A percentile compares a stretch with the other conserved stretches of the same genome.
phyloP scores from a whole-genome alignment of 139 green algal genomes.

The Ulvella scutata region DNA sequence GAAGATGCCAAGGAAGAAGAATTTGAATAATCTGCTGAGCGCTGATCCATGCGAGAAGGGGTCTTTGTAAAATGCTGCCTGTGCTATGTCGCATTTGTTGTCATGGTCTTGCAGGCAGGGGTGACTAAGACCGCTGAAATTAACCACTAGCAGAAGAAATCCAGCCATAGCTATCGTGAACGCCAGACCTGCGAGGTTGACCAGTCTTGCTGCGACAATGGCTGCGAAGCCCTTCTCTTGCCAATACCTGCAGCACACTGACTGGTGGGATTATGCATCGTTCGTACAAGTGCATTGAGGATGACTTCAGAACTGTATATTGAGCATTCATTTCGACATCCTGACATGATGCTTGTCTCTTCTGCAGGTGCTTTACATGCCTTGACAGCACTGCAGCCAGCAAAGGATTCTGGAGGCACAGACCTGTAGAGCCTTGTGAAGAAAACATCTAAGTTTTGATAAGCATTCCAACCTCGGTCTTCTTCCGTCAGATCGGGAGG shows the following conservation, averaged over 20 bases:
- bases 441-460: constrained; percentile 72
- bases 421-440: constrained; percentile 63
- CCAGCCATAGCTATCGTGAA: constrained; percentile 78
- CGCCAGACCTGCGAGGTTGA: constrained; percentile 73
- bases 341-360: too few species aligned
- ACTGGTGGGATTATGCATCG: not conserved
- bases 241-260: constrained; percentile 49
- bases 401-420: too few species aligned
- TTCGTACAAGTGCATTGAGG: too few species aligned
- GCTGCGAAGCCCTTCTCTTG: constrained; percentile 51
- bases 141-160: constrained; percentile 75
- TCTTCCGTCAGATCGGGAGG: constrained; percentile 21
- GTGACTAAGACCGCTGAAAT: constrained; percentile 49
- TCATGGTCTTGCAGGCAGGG: constrained; percentile 19
- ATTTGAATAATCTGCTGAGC: constrained; percentile 14
- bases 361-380: too few species aligned
- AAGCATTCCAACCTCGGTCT: constrained; percentile 45
- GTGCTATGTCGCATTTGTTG: constrained; percentile 49
- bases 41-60: constrained; percentile 3
- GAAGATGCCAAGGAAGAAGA: constrained; percentile 64
- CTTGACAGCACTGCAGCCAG: too few species aligned
- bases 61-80: constrained; percentile 20
- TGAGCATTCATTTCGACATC: too few species aligned
- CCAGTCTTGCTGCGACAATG: constrained; percentile 41
- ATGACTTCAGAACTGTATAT: too few species aligned